Evolutionary conservation across 306 rosid species (phyloP), one percentile per base, ranked within the genome.

Genomic region (Trifolium repens): DNA sequence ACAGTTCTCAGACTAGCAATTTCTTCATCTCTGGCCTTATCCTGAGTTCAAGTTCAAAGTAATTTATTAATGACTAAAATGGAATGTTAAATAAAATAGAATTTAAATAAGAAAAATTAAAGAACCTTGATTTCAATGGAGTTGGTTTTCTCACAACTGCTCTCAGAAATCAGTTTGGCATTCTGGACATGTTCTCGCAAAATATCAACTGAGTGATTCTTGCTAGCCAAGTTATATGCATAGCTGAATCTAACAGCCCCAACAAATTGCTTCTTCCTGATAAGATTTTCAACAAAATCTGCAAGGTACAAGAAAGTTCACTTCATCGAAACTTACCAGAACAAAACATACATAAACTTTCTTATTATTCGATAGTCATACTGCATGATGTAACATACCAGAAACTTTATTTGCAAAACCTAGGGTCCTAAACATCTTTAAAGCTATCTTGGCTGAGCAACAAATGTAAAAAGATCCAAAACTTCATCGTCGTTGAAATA

Each of bases 11-110:
- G 75, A 65, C 61, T 80, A 71, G 67, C 83, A 32, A 82, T 69
- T 68, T 87, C 88, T 43, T 63, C 17, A 70, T 85, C 85, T n/a
- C 71, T 17, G 59, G 75, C 84, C 75, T 80, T 59, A 55, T 57
- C 85, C 96, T 87, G 90, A 24, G 61, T 37, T 60, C 55, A 70
- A 0, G 43, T 73, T 70, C 66, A 52, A 54, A 8, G 30, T 44
- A 44, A 10, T 72, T 11, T 63, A 55, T 14, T 5, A 30, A 65
- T 64, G 59, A 30, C 13, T 59, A 30, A 7, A 39, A 39, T 43
- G 47, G 43, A 60, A 47, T 26, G 8, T 69, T 30, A 26, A 30
- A 74, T 32, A 16, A 69, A 49, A 42, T 59, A n/a, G n/a, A 24
- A 75, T 5, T 30, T 1, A 17, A 76, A 22, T 9, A 53, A 59